Conservation (phyloP, 1,284 basidiomycete genomes). For the Apiotrichum gracile region DNA sequence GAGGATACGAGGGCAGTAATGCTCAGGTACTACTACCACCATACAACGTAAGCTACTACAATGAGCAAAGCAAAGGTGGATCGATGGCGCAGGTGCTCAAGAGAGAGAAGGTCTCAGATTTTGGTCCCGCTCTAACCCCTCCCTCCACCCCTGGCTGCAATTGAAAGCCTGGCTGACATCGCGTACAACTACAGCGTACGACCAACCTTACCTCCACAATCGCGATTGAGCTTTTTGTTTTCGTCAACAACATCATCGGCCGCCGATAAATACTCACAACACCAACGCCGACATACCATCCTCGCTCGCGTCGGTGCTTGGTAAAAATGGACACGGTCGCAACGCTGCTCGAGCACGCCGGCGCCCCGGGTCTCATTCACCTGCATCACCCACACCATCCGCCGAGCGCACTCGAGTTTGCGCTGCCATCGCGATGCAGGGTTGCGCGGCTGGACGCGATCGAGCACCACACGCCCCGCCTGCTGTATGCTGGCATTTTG, state of each 20-base stretch:
- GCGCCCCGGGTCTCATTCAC: conserved; percentile 63
- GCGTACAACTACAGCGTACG: too few relatives aligned
- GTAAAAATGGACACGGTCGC: conserved; percentile 45
- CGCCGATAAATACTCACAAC: not conserved
- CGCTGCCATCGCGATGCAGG: conserved; percentile 42
- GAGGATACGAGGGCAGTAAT: too few relatives aligned
- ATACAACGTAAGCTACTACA: not conserved
- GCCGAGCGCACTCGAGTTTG: conserved; percentile 25
- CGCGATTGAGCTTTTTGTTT: not conserved
- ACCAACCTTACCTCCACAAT: too few relatives aligned
- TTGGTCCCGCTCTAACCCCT: not conserved
- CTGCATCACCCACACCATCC: conserved; percentile 58
- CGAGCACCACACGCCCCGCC: conserved; percentile 59
- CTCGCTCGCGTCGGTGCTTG: not conserved
- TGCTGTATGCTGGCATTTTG: conserved; percentile 64
- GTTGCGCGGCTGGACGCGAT: conserved; percentile 56
- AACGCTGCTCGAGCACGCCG: conserved; percentile 51
- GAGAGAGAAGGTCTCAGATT: not conserved
- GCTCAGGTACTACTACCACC: too few relatives aligned
- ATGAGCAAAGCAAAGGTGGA: not conserved
- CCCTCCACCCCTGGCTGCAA: not conserved
- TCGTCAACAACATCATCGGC: too few relatives aligned
- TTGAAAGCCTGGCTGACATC: too few relatives aligned
- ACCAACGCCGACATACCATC: not conserved
- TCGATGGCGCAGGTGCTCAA: not conserved